Base-by-base conservation (phyloP, 164 flowering plant genomes). In the Tetrastigma voinierianum region DNA sequence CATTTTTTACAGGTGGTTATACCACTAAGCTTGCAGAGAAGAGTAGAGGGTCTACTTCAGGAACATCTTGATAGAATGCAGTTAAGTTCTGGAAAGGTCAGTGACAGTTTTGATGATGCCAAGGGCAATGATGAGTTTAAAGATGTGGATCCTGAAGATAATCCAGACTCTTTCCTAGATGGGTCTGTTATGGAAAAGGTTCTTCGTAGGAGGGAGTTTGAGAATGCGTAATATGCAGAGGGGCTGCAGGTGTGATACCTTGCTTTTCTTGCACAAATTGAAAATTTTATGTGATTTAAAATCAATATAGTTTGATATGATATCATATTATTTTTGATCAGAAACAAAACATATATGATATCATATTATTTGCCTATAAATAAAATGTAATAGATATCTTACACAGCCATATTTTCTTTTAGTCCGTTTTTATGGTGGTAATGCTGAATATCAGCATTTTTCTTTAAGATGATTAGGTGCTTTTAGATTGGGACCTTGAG, bases 1-100 rank as follows among this genome's bases (percentile, higher is more conserved):
- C 15, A 16, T 73, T 48, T 69, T 6, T 68, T 14, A 70, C 77
- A 96, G 99, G 99, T 96, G 25, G 98, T 91, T 61, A 75, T 96
- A 60, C 97, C 99, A 49, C 77, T 92, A 65, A 81, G 97, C 72
- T 81, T 96, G 84, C 99, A 96, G 69, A 88, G 99, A 79, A 89
- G 98, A 74, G 93, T 92, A 13, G 99, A 96, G 64, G 93, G 98
- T 74, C 74, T 96, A 51, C 90, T 96, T 71, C 95, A 92, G 81
- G 99, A 96, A 67, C 93, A 96, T 72, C 81, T 92, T 66, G 99
- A 96, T 64, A 82, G 99, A 70, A 69, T 70, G 76, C 81, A 77
- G 40, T 76, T 92, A 69, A 76, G 19, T 45, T 76, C 81, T 73
- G 83, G 83, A 66, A 83, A 82, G 61, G 71, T 43, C 4, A 59